These are phyloP conservation scores for Melampsora occidentalis DNA, from an alignment of 1,284 basidiomycete genomes.

Conservation along the genomic window DNA sequence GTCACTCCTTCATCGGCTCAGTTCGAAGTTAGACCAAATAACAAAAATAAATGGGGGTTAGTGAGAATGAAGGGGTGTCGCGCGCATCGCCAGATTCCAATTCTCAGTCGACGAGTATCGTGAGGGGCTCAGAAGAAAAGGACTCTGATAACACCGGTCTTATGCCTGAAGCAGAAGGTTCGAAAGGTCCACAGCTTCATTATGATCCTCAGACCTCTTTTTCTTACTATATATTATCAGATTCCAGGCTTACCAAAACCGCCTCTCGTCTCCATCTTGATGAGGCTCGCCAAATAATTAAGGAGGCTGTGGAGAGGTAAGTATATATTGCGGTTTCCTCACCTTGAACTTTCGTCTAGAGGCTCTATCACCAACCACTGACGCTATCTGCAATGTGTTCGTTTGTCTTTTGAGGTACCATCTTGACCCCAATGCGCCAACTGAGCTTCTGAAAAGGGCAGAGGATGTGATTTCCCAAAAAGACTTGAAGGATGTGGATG, in stretches of 20 bases:
- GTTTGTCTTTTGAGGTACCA: constrained; percentile 19
- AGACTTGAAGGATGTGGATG: constrained; percentile 29
- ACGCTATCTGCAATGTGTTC: not conserved
- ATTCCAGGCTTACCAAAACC: constrained; percentile 14
- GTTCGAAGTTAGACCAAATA: too few relatives aligned
- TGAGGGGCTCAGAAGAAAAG: too few relatives aligned
- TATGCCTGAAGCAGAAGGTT: not conserved
- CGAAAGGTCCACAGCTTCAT: not conserved
- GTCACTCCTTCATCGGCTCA: too few relatives aligned
- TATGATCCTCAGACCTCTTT: not conserved
- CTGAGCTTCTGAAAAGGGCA: constrained; percentile 31
- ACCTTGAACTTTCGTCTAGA: not conserved
- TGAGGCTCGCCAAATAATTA: constrained; percentile 27
- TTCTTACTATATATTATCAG: not conserved
- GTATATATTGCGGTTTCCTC: not conserved
- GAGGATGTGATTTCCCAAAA: constrained; percentile 22
- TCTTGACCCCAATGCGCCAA: constrained; percentile 44
- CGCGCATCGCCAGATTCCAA: too few relatives aligned
- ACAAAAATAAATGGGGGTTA: too few relatives aligned
- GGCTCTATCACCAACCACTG: not conserved
- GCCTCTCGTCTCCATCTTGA: constrained; percentile 23
- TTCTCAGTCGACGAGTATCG: too few relatives aligned
- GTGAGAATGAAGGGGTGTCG: too few relatives aligned
- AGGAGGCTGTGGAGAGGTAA: constrained; percentile 23
- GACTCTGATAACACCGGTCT: too few relatives aligned